Conservation (phyloP, 208 protist species). For the Leishmania braziliensis region DNA sequence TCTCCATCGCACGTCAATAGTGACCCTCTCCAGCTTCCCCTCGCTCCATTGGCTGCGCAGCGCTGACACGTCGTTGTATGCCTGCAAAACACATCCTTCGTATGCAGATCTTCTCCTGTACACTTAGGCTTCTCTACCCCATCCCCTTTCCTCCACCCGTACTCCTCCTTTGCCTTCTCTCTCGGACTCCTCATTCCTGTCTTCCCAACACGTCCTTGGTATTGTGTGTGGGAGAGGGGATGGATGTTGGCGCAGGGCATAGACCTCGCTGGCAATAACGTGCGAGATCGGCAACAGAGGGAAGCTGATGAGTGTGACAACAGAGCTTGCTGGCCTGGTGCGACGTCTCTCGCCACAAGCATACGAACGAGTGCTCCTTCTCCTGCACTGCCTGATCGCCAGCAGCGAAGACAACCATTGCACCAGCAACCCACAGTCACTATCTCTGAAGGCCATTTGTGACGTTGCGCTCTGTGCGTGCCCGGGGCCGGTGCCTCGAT, state of each 20-base stretch:
- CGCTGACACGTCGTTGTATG: neutral
- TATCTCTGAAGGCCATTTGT: constrained; percentile 35
- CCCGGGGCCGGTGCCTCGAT: constrained; percentile 41
- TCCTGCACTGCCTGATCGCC: constrained; percentile 30
- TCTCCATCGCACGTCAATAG: neutral
- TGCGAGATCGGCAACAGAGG: neutral
- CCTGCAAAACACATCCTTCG: neutral
- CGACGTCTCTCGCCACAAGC: constrained; percentile 36
- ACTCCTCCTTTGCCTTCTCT: neutral
- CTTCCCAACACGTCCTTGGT: neutral
- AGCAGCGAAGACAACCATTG: neutral
- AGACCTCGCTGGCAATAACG: neutral
- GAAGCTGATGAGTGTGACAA: constrained; percentile 21
- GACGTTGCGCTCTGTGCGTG: constrained; percentile 35
- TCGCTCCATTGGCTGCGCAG: neutral
- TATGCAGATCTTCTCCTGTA: neutral
- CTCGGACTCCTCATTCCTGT: neutral
- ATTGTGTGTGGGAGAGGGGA: neutral
- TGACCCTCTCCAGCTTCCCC: neutral
- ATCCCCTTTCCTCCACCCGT: neutral
- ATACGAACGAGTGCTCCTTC: constrained; percentile 32
- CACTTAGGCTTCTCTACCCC: neutral
- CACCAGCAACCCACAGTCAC: neutral
- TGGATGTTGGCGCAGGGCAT: neutral
- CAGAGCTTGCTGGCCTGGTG: constrained; percentile 41